phyloP scores from a whole-genome alignment of 306 rosid species.

The Pterocarpus macrocarpus region DNA sequence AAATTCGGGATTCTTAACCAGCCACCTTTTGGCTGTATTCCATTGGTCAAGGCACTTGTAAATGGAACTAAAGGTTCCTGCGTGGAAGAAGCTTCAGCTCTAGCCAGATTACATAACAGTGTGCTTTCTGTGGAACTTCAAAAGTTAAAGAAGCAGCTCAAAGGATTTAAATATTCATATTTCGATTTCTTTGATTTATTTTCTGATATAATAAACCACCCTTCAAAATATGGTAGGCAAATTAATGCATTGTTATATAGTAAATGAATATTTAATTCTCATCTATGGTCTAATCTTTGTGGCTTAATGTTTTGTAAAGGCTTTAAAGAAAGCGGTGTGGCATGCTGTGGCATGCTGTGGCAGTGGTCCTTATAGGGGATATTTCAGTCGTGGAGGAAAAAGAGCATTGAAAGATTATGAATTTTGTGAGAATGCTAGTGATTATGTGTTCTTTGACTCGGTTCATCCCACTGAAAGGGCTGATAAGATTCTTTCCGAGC shows the following conservation, averaged over 20 bases:
- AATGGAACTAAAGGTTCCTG: conserved; percentile 47
- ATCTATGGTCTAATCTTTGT: background rate
- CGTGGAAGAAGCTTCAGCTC: conserved; percentile 37
- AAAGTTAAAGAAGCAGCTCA: conserved; percentile 45
- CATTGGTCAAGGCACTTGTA: conserved; percentile 9
- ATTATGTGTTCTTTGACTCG: conserved; percentile 64
- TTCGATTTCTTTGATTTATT: conserved; percentile 16
- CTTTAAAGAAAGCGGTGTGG: conserved; percentile 57
- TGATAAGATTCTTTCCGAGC: conserved; percentile 46
- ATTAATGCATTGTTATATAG: too few species aligned
- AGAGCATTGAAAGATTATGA: conserved; percentile 52
- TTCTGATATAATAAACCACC: conserved; percentile 42
- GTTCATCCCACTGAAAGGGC: conserved; percentile 61
- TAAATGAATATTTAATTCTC: background rate
- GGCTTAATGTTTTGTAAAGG: conserved; percentile 46
- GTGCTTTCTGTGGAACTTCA: conserved; percentile 48
- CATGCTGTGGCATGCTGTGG: conserved; percentile 74
- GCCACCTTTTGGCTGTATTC: conserved; percentile 55
- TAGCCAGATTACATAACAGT: conserved; percentile 48
- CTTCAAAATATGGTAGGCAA: conserved; percentile 65
- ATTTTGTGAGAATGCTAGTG: conserved; percentile 55
- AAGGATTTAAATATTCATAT: conserved; percentile 66
- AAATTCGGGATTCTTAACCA: conserved; percentile 57
- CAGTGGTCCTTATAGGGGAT: conserved; percentile 58
- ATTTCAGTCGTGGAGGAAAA: conserved; percentile 66